Evolutionary conservation across 306 rosid genomes (phyloP).

Genomic region (Vigna unguiculata): DNA sequence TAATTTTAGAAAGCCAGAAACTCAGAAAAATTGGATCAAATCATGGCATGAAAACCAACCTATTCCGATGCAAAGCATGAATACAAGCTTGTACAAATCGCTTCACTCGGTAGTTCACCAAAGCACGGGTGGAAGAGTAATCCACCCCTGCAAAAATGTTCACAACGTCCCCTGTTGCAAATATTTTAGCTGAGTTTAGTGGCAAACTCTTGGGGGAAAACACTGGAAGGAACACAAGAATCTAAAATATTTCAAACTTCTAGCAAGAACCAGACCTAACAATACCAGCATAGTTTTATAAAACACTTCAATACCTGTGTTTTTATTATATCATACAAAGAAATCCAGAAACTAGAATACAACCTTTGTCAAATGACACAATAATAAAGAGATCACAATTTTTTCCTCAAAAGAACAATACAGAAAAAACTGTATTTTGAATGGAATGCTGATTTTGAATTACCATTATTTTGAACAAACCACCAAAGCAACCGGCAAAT

Average conservation of each 20-base stretch:
- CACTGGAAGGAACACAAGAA: conserved; percentile 1
- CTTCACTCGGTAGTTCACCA: conserved; percentile 75
- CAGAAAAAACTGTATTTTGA: not conserved
- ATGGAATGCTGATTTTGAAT: conserved; percentile 20
- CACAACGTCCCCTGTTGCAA: conserved; percentile 64
- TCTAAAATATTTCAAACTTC: conserved; percentile 25
- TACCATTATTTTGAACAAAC: conserved; percentile 67
- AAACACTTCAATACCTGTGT: not conserved
- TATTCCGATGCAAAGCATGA: conserved; percentile 71
- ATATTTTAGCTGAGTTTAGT: conserved; percentile 22
- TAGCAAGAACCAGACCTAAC: not conserved
- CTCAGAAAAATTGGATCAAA: conserved; percentile 6
- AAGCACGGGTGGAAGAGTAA: conserved; percentile 59
- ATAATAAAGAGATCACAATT: not conserved
- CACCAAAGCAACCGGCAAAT: conserved; percentile 65
- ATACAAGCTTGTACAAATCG: conserved; percentile 64
- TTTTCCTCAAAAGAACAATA: not conserved
- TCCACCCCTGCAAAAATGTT: conserved; percentile 68
- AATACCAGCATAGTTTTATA: not conserved
- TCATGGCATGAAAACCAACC: conserved; percentile 52
- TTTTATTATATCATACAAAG: not conserved
- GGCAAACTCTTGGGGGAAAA: not conserved
- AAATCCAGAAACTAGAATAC: conserved; percentile 28
- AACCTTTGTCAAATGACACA: no score
- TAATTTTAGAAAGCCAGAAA: conserved; percentile 12